Base-by-base conservation (phyloP, 306 rosid genomes). In the Fragaria nilgerrensis region DNA sequence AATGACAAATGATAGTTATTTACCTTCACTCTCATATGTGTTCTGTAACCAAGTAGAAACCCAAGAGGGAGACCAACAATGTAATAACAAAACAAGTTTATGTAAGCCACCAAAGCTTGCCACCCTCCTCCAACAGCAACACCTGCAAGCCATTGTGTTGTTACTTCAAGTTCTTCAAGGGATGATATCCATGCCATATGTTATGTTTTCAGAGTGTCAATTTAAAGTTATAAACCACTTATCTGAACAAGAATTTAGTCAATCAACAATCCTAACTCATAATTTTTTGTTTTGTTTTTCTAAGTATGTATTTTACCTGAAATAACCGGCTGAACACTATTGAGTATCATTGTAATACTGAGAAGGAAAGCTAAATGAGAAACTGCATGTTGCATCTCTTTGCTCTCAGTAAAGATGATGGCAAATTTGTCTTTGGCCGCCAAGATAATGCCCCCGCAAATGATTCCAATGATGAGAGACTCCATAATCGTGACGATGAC, bases 51-150 rank as follows among this genome's bases (percentile, higher is more conserved):
- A 39, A 94, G 96, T 76, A 87, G 39, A 77, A 94, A 90, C 13
- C 98, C 98, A 77, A 94, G 82, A 61, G 98, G 98, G 39, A 94
- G 94, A 39, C 98, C 98, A 44, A 94, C 29, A 39, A 90, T 0
- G 50, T 94, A 94, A 84, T 94, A 94, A 78, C 96, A 88, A 80
- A 94, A 87, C 75, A 94, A 77, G 82, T 94, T 94, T 74, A 94
- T 90, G 70, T 90, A 94, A 79, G 98, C 98, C 68, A 94, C 98
- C 77, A 94, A 80, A 63, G 88, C 96, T 76, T 94, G 98, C 98
- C 98, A 94, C 7, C 98, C 97, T 84, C 98, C 98, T 87, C 98
- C 98, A 41, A 94, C 90, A 53, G 98, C 98, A 75, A 94, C 97
- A 68, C 98, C 98, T 94, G 86, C 58, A 82, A 75, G n/a, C 70